These are phyloP conservation scores for Neonectria neomacrospora DNA, from an alignment of 2,329 filamentous ascomycete species.

Conservation along the genomic window DNA sequence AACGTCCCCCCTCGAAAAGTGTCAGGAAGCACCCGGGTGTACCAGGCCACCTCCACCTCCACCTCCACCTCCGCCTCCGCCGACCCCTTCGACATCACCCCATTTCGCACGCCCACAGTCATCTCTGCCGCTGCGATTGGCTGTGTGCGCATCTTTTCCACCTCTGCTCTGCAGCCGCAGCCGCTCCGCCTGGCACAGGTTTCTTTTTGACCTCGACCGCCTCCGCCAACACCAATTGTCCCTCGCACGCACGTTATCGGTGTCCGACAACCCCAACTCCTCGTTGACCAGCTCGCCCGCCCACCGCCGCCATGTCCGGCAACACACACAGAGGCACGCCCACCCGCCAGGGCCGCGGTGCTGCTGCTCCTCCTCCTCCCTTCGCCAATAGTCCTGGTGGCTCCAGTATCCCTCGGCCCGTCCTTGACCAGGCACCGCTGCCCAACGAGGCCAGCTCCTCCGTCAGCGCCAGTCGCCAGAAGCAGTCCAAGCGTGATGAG, in stretches of 20 bases:
- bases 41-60: constrained; percentile 16
- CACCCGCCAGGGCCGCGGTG: constrained; percentile 69
- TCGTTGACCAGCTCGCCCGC: constrained; percentile 31
- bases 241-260: constrained; percentile 23
- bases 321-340: constrained; percentile 78
- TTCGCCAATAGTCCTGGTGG: constrained; percentile 70
- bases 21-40: constrained; percentile 15
- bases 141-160: constrained; percentile 23
- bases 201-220: constrained; percentile 24
- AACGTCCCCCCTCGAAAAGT: constrained; percentile 26
- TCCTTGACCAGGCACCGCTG: constrained; percentile 64
- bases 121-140: constrained; percentile 45
- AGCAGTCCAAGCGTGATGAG: constrained; percentile 98
- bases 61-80: constrained; percentile 16
- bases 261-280: constrained; percentile 32
- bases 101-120: constrained; percentile 40
- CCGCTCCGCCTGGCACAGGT: constrained; percentile 26
- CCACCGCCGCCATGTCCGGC: constrained; percentile 60
- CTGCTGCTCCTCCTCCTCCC: constrained; percentile 53
- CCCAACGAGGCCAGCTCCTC: constrained; percentile 72
- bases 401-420: constrained; percentile 79
- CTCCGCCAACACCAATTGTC: constrained; percentile 36
- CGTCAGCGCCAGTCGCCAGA: constrained; percentile 92
- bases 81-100: constrained; percentile 38
- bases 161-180: constrained; percentile 32